Percentiles rank a stretch among this genome's conserved stretches.
Conservation (phyloP, 2,329 filamentous ascomycete species). For the Ambrosiella cleistominuta region DNA sequence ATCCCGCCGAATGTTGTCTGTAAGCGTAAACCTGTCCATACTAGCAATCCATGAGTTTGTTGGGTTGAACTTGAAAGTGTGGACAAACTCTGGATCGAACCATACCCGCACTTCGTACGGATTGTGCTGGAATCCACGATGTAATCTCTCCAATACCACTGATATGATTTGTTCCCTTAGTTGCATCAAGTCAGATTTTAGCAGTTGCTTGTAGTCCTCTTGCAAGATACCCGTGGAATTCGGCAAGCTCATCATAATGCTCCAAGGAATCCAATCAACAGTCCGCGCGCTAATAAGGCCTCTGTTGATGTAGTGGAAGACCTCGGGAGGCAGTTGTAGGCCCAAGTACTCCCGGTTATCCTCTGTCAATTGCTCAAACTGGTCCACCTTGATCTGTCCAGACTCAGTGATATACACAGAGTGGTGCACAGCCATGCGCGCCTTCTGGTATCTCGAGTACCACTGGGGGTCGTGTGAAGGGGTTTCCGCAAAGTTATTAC, state of each 20-base stretch:
- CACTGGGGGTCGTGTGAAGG: constrained; percentile 57
- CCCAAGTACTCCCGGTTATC: constrained; percentile 84
- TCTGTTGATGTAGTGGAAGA: constrained; percentile 76
- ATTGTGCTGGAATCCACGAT: constrained; percentile 63
- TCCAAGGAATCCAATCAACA: constrained; percentile 65
- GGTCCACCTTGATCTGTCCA: constrained; percentile 62
- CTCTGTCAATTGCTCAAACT: constrained; percentile 54
- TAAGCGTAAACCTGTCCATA: constrained; percentile 28
- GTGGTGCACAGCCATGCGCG: constrained; percentile 70
- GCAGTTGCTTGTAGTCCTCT: constrained; percentile 62
- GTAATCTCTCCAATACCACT: constrained; percentile 60
- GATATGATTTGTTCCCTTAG: constrained; percentile 61
- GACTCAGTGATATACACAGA: constrained; percentile 63
- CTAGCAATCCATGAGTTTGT: constrained; percentile 40
- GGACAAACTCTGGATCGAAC: constrained; percentile 56
- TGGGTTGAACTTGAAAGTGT: constrained; percentile 31
- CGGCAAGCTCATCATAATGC: constrained; percentile 61
- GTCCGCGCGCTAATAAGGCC: constrained; percentile 66
- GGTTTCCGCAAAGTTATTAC: constrained; percentile 64
- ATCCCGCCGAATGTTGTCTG: constrained; percentile 10
- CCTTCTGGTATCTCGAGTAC: constrained; percentile 71
- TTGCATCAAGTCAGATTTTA: constrained; percentile 55
- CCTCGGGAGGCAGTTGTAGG: constrained; percentile 73
- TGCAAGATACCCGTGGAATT: constrained; percentile 71
- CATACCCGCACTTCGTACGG: constrained; percentile 58